Percentiles rank a stretch among this genome's conserved stretches.
Evolutionary conservation across 2,329 filamentous ascomycete genomes (phyloP).

Genomic region (Scolecobasidium constrictum): DNA sequence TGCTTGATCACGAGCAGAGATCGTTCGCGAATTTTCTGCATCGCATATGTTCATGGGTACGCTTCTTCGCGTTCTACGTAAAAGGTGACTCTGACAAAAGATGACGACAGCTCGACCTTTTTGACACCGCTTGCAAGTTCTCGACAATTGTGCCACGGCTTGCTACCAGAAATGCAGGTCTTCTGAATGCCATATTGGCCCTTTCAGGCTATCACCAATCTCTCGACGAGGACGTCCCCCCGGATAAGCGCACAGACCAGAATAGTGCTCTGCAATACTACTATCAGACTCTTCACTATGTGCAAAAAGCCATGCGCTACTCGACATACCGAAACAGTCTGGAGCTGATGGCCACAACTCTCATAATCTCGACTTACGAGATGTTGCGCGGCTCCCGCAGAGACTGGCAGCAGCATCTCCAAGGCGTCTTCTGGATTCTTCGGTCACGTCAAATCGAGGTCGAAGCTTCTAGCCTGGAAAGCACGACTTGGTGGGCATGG

Average conservation of each 20-base stretch:
- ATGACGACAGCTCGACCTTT: too few species aligned
- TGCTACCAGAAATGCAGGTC: slow-evolving; percentile 41
- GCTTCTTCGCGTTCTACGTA: too few species aligned
- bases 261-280: slow-evolving; percentile 42
- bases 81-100: too few species aligned
- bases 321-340: slow-evolving; percentile 45
- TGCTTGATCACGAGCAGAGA: too few species aligned
- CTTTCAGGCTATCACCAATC: slow-evolving; percentile 43
- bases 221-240: too few species aligned
- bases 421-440: slow-evolving; percentile 57
- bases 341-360: slow-evolving; percentile 48
- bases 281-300: slow-evolving; percentile 51
- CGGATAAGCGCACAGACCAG: too few species aligned
- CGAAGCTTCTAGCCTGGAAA: slow-evolving; percentile 43
- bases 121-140: too few species aligned
- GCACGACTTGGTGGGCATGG: slow-evolving; percentile 57
- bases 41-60: too few species aligned
- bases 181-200: slow-evolving; percentile 48
- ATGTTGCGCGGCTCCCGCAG: slow-evolving; percentile 49
- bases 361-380: slow-evolving; percentile 54
- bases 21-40: too few species aligned
- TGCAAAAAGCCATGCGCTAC: slow-evolving; percentile 49
- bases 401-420: slow-evolving; percentile 51
- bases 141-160: slow-evolving; percentile 25
- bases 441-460: slow-evolving; percentile 51